phyloP scores from a whole-genome alignment of 257 asterid genomes.

The Mentha longifolia region DNA sequence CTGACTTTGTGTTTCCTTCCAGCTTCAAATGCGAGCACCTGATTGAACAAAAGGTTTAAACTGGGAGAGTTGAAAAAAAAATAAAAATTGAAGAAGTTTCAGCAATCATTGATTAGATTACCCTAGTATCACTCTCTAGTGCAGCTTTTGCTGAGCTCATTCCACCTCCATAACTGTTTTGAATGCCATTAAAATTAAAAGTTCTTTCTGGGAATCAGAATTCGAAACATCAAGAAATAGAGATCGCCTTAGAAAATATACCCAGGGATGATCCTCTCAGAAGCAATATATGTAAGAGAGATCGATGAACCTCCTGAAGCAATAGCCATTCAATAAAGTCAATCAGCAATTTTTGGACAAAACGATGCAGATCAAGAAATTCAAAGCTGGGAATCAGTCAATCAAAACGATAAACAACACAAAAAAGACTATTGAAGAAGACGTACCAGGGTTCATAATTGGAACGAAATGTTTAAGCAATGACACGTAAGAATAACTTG shows the following conservation, averaged over 20 bases:
- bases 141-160: slow-evolving; percentile 97
- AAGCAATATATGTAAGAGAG: slow-evolving; percentile 84
- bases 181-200: slow-evolving; percentile 6
- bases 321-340: slow-evolving; percentile 28
- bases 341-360: slow-evolving; percentile 6
- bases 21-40: slow-evolving; percentile 95
- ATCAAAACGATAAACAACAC: too few relatives aligned
- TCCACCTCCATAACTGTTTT: slow-evolving; percentile 82
- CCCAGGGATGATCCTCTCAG: slow-evolving; percentile 95
- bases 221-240: slow-evolving; percentile 12
- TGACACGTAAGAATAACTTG: slow-evolving; percentile 87
- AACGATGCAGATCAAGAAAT: background rate
- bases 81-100: slow-evolving; percentile 4
- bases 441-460: slow-evolving; percentile 79
- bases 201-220: slow-evolving; percentile 11
- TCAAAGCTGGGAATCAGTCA: too few relatives aligned
- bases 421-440: background rate
- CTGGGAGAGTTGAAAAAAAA: background rate
- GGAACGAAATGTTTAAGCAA: slow-evolving; percentile 80
- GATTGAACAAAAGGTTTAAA: slow-evolving; percentile 27
- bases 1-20: slow-evolving; percentile 88
- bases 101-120: slow-evolving; percentile 34
- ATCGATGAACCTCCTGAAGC: slow-evolving; percentile 78
- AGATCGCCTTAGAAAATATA: slow-evolving; percentile 33
- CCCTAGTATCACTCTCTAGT: slow-evolving; percentile 87